Evolutionary conservation across 2,329 filamentous ascomycete genomes (phyloP), one percentile per base, ranked within the genome.

Genomic region (Penicillium hesseltinei): DNA sequence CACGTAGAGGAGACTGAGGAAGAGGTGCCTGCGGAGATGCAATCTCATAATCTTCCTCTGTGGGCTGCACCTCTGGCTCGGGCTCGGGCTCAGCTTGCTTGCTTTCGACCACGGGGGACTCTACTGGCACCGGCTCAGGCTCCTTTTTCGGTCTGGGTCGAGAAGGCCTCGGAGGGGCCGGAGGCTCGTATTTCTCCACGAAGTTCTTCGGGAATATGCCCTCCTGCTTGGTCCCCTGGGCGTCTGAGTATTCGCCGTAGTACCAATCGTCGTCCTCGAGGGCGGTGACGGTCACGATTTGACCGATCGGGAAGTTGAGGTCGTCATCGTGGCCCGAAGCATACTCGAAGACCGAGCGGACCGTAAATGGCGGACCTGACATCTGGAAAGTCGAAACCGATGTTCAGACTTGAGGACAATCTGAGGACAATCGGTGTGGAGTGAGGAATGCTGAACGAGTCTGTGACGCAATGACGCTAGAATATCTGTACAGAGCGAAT

Each of bases 191-290:
- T 77, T 88, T 91, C 77, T 99, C 94, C 70, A 99, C 94, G 73
- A 99, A 99, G 78, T 97, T 99, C 73, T 89, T 88, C 51, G 92
- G 93, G 75, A 97, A 97, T 68, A 97, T 89, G 65, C 93, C 93
- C 71, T 92, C 87, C 72, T 87, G 84, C 75, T 88, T 91, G 62
- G 75, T 77, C 56, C 94, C 94, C 51, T 81, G 77, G 59, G 86
- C 85, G 75, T 95, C 90, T 62, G 87, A 79, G 74, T 96, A 97
- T 75, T 94, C 89, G 65, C 94, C 93, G 62, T 84, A 85, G 73
- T 94, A 96, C 94, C 92, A 97, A 73, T 97, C 95, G 62, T 83
- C 87, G 72, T 96, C 94, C 73, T 97, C 94, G 75, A 91, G 86
- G 59, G 92, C 92, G 44, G 88, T 96, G 62, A 99, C 92, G 51